Evolutionary conservation across 768 basidiomycete genomes (phyloP).

Genomic region (Tylopilus felleus): DNA sequence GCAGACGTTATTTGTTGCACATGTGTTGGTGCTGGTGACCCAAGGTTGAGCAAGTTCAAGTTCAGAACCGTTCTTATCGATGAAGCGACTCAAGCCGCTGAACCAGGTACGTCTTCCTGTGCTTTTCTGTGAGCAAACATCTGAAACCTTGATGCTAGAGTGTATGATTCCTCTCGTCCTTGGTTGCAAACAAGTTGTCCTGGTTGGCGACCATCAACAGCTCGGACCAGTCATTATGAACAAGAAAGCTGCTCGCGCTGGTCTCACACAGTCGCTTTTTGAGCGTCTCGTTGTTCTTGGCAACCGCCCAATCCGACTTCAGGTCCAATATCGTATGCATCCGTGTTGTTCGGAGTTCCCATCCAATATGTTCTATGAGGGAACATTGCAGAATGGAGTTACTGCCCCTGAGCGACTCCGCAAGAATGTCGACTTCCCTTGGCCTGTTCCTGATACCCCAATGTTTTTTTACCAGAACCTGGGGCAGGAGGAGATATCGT

Average conservation of each 20-base stretch:
- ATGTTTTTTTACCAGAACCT: constrained; percentile 99
- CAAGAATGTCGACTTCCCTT: constrained; percentile 99
- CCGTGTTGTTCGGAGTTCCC: constrained; percentile 99
- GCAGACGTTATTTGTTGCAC: constrained; percentile 99
- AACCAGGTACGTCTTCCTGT: constrained; percentile 63
- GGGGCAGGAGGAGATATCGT: constrained; percentile 98
- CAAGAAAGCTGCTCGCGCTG: constrained; percentile 99
- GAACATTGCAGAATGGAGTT: constrained; percentile 97
- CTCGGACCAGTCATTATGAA: constrained; percentile 99
- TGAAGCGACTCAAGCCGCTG: constrained; percentile 97
- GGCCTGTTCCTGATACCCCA: constrained; percentile 95
- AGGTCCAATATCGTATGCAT: constrained; percentile 99
- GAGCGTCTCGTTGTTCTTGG: constrained; percentile 94
- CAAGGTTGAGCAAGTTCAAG: constrained; percentile 93
- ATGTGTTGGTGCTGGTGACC: constrained; percentile 97
- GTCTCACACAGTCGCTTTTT: constrained; percentile 96
- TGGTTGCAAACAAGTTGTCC: constrained; percentile 97
- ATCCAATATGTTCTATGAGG: constrained; percentile 99
- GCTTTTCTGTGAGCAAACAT: background rate
- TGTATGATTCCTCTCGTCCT: constrained; percentile 99
- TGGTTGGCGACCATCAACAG: constrained; percentile 96
- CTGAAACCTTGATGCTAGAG: constrained; percentile 48
- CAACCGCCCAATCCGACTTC: constrained; percentile 95
- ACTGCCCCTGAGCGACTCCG: constrained; percentile 95
- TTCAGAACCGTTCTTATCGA: constrained; percentile 98